Base-by-base conservation (phyloP, 2,329 filamentous ascomycete genomes). In the Pestalotiopsis sp. region DNA sequence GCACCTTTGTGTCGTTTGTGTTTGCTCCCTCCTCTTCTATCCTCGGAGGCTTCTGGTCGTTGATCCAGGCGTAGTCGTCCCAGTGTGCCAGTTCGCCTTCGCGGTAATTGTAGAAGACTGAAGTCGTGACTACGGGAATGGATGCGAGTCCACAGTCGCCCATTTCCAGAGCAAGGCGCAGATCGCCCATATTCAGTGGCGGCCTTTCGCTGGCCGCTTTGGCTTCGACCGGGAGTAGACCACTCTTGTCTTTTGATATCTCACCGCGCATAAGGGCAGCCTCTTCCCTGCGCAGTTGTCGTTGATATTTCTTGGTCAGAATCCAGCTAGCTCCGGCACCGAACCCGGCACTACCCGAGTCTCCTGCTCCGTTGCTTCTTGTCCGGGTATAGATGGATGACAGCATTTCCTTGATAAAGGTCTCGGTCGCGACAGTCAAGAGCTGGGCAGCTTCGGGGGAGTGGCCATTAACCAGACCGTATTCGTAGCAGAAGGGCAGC, bases 221-320 rank as follows among this genome's bases (percentile, higher is more conserved):
- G 3, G 92, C 88, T 78, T 98, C 94, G 44, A 94, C 82, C 0
- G 94, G 95, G 5, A 98, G 81, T 35, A 97, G 80, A 1, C 94
- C 94, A 61, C 88, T 91, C 68, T 92, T 91, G 68, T 94, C 92
- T 71, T 93, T 86, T 20, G 87, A 83, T 1, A 97, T 78, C 73
- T 94, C 92, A 4, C 94, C 94, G n/a, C 89, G 85, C 55, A 89
- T 86, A 30, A 88, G 89, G 0, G 89, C 87, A 57, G 91, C 86
- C 76, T 97, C 94, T 78, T 98, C 94, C 60, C 85, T 84, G 66
- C 89, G 88, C 11, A 97, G 84, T 76, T 93, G 92, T 68, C 87
- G 86, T 70, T 89, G 89, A 79, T 95, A 98, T 68, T 89, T 90
- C 72, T 91, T 87, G 2, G 94, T 97, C 77, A 94, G 91, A 68